Evolutionary conservation across 1,139 yeast species (phyloP).

Genomic region (Yamadazyma sp.): DNA sequence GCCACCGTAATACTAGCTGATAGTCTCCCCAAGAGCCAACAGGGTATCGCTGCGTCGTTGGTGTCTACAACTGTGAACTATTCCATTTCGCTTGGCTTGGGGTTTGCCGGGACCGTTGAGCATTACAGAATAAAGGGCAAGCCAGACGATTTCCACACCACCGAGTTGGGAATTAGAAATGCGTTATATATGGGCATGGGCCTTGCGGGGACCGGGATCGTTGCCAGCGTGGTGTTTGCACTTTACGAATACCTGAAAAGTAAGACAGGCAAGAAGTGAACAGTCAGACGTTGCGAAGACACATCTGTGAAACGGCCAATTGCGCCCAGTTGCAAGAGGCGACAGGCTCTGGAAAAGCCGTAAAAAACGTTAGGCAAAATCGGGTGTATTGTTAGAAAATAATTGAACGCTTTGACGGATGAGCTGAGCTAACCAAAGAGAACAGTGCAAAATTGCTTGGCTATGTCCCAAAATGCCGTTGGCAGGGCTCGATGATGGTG

Average conservation of each 20-base stretch:
- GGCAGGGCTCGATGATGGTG: too few relatives aligned
- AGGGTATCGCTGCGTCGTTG: conserved; percentile 67
- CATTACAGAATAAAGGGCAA: conserved; percentile 34
- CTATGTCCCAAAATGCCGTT: too few relatives aligned
- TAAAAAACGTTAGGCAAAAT: background rate
- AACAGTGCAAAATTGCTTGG: too few relatives aligned
- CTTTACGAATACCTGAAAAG: conserved; percentile 8
- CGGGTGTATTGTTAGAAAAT: too few relatives aligned
- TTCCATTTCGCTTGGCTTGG: conserved; percentile 62
- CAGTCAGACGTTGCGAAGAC: too few relatives aligned
- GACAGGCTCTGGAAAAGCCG: background rate
- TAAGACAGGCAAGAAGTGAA: too few relatives aligned
- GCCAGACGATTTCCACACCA: conserved; percentile 23
- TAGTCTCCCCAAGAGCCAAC: conserved; percentile 52
- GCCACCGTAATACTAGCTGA: conserved; percentile 53
- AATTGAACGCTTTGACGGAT: too few relatives aligned
- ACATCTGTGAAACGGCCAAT: too few relatives aligned
- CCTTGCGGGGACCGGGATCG: conserved; percentile 46
- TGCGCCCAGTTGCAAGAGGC: too few relatives aligned
- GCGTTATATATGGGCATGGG: conserved; percentile 55
- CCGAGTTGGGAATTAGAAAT: conserved; percentile 37
- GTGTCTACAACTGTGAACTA: conserved; percentile 63
- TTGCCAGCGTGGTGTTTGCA: conserved; percentile 23
- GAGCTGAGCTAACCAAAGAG: too few relatives aligned
- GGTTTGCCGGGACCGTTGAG: conserved; percentile 65